These are phyloP conservation scores for Cutaneotrichosporon mucoides DNA, from an alignment of 1,284 basidiomycete genomes.

Conservation along the genomic window DNA sequence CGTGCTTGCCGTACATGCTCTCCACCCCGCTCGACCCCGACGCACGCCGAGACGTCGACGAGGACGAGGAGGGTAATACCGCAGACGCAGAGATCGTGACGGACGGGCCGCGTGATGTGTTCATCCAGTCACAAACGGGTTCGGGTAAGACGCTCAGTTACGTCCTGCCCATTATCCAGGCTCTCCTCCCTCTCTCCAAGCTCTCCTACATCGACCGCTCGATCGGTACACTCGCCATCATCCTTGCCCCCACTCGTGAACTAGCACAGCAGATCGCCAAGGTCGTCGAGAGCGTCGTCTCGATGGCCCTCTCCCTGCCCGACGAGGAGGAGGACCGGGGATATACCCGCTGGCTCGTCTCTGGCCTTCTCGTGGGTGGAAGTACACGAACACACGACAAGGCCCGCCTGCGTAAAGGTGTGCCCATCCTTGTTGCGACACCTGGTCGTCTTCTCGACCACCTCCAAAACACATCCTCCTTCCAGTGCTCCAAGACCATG, in stretches of 20 bases:
- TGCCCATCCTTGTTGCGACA: slow-evolving; percentile 69
- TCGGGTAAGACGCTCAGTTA: slow-evolving; percentile 96
- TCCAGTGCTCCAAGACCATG: slow-evolving; percentile 86
- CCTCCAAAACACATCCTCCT: slow-evolving; percentile 75
- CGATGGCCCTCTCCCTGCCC: slow-evolving; percentile 60
- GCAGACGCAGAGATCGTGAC: background rate
- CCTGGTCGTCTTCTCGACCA: slow-evolving; percentile 68
- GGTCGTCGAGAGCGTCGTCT: slow-evolving; percentile 62
- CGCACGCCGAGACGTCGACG: slow-evolving; percentile 3
- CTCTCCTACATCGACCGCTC: slow-evolving; percentile 81
- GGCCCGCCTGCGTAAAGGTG: slow-evolving; percentile 64
- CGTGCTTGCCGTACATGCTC: slow-evolving; percentile 70
- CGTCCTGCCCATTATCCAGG: slow-evolving; percentile 91
- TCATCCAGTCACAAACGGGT: slow-evolving; percentile 96
- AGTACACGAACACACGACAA: slow-evolving; percentile 70
- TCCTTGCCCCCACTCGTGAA: slow-evolving; percentile 90
- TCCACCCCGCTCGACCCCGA: slow-evolving; percentile 43
- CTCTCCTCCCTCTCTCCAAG: slow-evolving; percentile 79
- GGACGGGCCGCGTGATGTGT: slow-evolving; percentile 64
- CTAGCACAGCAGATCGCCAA: slow-evolving; percentile 90
- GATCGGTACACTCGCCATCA: slow-evolving; percentile 86
- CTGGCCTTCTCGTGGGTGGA: slow-evolving; percentile 82
- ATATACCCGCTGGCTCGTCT: slow-evolving; percentile 87
- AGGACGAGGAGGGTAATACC: slow-evolving; percentile 5
- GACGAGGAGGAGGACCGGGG: slow-evolving; percentile 48